phyloP scores from a whole-genome alignment of 495 filamentous ascomycete genomes.

The Talaromyces liani region DNA sequence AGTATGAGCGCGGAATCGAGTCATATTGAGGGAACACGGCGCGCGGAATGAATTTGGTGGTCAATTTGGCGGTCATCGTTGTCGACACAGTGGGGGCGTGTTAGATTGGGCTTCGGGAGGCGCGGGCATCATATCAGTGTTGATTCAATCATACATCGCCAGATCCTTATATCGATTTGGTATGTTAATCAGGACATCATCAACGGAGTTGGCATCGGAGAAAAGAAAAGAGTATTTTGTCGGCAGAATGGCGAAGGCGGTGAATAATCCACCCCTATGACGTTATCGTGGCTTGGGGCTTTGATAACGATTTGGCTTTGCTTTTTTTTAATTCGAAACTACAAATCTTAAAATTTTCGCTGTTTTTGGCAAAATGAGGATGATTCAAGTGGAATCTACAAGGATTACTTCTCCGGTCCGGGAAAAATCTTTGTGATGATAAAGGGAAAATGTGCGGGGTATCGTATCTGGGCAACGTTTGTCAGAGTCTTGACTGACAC shows the following conservation, averaged over 20 bases:
- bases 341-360: background rate
- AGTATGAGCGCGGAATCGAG: conserved; percentile 83
- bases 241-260: conserved; percentile 6
- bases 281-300: background rate
- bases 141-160: background rate
- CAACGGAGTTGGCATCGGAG: background rate
- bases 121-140: background rate
- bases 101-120: background rate
- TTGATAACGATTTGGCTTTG: background rate
- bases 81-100: background rate
- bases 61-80: background rate
- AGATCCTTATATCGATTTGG: background rate
- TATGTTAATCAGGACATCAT: background rate
- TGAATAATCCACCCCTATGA: background rate
- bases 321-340: background rate
- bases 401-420: background rate
- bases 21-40: conserved; percentile 57
- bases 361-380: background rate
- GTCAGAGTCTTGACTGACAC: background rate
- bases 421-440: background rate
- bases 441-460: background rate
- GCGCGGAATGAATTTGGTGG: conserved; percentile 61
- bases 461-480: background rate
- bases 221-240: background rate
- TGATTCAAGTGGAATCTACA: background rate